phyloP scores from a whole-genome alignment of 768 basidiomycete species.

The Rhodotorula paludigena region DNA sequence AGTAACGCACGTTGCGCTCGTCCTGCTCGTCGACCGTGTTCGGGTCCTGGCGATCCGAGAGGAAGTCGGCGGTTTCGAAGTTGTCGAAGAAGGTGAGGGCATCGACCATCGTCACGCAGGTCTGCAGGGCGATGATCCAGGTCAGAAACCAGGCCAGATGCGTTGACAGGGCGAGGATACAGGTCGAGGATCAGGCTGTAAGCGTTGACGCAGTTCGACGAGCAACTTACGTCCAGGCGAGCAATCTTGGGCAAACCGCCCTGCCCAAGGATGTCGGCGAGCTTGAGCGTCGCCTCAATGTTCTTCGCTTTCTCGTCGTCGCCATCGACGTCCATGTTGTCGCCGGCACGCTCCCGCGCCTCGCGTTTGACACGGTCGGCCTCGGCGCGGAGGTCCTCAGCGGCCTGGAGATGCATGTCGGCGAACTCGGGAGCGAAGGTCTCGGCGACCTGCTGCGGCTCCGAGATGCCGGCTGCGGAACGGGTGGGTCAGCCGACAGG shows the following conservation, averaged over 20 bases:
- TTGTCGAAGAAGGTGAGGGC: constrained; percentile 43
- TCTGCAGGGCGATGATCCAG: constrained; percentile 19
- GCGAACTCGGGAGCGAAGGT: constrained; percentile 45
- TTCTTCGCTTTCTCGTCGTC: background rate
- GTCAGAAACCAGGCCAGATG: background rate
- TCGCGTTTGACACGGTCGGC: constrained; percentile 9
- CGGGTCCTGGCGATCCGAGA: constrained; percentile 44
- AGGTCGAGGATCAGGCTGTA: too few species aligned
- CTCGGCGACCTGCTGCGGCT: constrained; percentile 47
- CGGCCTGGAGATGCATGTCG: constrained; percentile 36
- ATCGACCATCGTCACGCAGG: constrained; percentile 46
- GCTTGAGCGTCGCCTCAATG: constrained; percentile 21
- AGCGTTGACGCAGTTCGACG: background rate
- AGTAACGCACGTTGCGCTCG: constrained; percentile 45
- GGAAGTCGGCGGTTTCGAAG: constrained; percentile 46
- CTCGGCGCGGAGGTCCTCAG: constrained; percentile 25
- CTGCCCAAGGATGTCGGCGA: constrained; percentile 44
- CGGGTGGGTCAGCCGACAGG: background rate
- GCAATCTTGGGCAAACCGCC: constrained; percentile 46
- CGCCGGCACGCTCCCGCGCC: background rate
- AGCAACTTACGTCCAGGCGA: constrained; percentile 37
- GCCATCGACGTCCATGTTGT: background rate
- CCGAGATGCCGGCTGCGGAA: constrained; percentile 40
- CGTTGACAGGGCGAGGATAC: background rate
- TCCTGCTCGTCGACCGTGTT: constrained; percentile 45